Evolutionary conservation across 345 rosid species (phyloP), one percentile per base, ranked within the genome.

Genomic region (Odontarrhena argentea): DNA sequence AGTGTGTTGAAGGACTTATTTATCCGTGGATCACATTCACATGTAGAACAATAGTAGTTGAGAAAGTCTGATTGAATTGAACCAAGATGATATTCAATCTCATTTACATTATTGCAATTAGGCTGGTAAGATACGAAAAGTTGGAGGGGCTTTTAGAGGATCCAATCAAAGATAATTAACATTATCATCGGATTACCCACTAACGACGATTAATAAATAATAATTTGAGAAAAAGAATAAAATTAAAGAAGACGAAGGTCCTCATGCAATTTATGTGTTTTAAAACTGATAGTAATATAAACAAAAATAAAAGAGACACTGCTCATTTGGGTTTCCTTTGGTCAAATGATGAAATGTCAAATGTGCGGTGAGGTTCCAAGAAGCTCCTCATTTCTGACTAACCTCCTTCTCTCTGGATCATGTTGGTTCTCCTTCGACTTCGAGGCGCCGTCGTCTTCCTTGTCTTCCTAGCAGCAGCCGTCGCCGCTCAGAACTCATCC

Each of bases 401-500:
- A 18, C 22, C 22, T 18, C 22, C 1, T 18, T 18, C 22, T 18
- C 22, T 18, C 22, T 18, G 22, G 22, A 18, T 18, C 22, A 18
- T 18, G 22, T 18, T 18, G 22, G 32, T 28, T 28, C 32, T 28
- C 32, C 5, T 28, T 42, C 65, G 25, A 75, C 59, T 14, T 46
- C 55, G 11, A 14, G 13, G 3, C 38, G 28, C 43, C 56, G 45
- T 24, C 75, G 3, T 60, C 60, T 34, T 55, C 45, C 5, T 56
- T 48, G 45, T 26, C 52, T 36, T 62, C 66, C 28, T 76, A 65
- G 18, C 54, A 32, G 13, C 70, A 32, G 2, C 26, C 69, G 9
- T 14, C 70, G 14, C 53, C 54, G 65, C 78, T 40, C 70, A 68
- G 36, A 68, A 48, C 76, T 75, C 78, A 7, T 42, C 93, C 1